A percentile compares a stretch with the other conserved stretches of the same genome.
phyloP scores from a whole-genome alignment of 2,329 filamentous ascomycete species.

The Coniochaeta sp. region DNA sequence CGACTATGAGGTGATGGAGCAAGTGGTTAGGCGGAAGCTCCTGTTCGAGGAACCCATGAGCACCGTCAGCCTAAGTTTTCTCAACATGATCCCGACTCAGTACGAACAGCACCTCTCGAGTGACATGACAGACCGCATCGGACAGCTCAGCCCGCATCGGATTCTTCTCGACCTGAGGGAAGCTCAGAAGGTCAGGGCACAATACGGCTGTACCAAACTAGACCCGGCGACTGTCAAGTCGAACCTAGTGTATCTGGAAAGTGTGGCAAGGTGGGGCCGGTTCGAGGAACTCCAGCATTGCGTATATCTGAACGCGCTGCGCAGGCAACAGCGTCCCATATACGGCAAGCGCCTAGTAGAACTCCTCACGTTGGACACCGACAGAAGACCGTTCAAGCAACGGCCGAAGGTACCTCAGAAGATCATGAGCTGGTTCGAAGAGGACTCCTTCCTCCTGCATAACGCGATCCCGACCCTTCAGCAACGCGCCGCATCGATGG shows the following conservation, averaged over 20 bases:
- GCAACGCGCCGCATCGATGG: slow-evolving; percentile 63
- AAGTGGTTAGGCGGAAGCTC: slow-evolving; percentile 59
- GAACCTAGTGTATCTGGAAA: slow-evolving; percentile 66
- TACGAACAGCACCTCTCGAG: slow-evolving; percentile 56
- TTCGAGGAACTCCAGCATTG: slow-evolving; percentile 76
- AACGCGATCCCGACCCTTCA: slow-evolving; percentile 68
- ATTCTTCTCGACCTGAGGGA: slow-evolving; percentile 64
- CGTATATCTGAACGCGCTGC: slow-evolving; percentile 72
- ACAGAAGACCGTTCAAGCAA: slow-evolving; percentile 50
- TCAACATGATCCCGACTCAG: slow-evolving; percentile 69
- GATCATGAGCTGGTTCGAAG: slow-evolving; percentile 68
- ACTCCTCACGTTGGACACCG: slow-evolving; percentile 57
- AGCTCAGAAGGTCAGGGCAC: slow-evolving; percentile 56
- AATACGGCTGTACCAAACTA: slow-evolving; percentile 44
- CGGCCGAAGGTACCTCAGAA: slow-evolving; percentile 53
- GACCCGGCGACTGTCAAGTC: slow-evolving; percentile 62
- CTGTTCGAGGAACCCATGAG: slow-evolving; percentile 55
- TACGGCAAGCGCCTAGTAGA: slow-evolving; percentile 78
- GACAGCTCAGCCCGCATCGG: slow-evolving; percentile 62
- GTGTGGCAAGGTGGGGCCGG: slow-evolving; percentile 57
- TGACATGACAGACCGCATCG: slow-evolving; percentile 43
- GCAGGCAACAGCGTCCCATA: slow-evolving; percentile 71
- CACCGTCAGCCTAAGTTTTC: slow-evolving; percentile 63
- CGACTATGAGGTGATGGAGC: slow-evolving; percentile 66
- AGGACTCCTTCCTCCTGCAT: slow-evolving; percentile 55